Percentiles rank a stretch among this genome's conserved stretches.
phyloP scores from a whole-genome alignment of 176 grass and related monocot species.

The Aegilops speltoides region DNA sequence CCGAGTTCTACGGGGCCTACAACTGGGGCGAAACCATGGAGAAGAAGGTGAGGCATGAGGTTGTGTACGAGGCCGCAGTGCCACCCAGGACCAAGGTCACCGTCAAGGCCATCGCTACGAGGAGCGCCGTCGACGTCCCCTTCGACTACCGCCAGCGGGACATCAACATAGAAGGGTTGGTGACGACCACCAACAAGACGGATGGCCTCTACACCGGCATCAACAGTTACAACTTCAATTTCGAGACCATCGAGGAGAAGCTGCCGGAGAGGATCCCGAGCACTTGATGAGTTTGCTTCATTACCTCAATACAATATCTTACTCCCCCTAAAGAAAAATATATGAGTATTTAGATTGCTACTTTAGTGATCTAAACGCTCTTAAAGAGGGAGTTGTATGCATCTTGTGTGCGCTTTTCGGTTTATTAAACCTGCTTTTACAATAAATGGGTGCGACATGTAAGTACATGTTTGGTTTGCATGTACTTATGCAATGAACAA shows the following conservation, averaged over 20 bases:
- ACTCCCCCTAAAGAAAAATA: no score
- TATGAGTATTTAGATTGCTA: no score
- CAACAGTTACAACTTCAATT: background rate
- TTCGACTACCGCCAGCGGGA: background rate
- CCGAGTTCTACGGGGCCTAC: background rate
- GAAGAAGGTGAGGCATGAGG: background rate
- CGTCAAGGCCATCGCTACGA: background rate
- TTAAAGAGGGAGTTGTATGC: no score
- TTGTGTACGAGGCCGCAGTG: background rate
- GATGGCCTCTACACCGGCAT: background rate
- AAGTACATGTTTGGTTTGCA: no score
- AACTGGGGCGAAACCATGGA: background rate
- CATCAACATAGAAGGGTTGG: background rate
- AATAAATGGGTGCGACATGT: no score
- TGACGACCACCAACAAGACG: fast-evolving
- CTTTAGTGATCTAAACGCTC: no score
- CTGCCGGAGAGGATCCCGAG: background rate
- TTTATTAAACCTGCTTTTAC: no score
- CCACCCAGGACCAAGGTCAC: background rate
- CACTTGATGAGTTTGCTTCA: background rate
- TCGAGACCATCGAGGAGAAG: background rate
- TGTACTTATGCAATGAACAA: no score
- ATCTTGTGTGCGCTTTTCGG: no score
- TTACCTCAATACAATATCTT: no score
- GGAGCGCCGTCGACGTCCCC: background rate